Base-by-base conservation (phyloP, 1,284 basidiomycete species). In the Exobasidium cylindrosporum region DNA sequence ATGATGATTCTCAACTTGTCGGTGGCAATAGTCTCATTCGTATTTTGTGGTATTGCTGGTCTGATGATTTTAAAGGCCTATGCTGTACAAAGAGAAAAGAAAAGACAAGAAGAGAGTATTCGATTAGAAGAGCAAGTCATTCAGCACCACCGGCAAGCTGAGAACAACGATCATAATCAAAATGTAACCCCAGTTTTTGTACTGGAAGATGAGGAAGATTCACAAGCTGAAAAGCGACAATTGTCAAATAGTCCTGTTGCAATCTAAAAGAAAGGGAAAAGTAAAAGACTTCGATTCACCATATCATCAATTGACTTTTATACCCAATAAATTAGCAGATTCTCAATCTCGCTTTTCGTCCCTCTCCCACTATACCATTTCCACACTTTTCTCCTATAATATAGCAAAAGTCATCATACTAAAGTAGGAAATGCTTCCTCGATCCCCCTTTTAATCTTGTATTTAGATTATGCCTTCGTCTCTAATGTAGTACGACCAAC, bases 1-100 rank as follows among this genome's bases (percentile, higher is more conserved):
- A 82, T 82, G 81, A 74, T 72, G 21, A 68, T 77, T n/a, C 62
- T 73, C 57, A 76, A 76, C 32, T 61, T 77, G 23, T 72, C 68
- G 10, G 68, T 78, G 11, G 76, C 76, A 0, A 46, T 76, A 24
- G 67, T 77, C 17, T 66, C 64, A 10, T 61, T 78, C 31, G 50
- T 76, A 23, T 78, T 78, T 57, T 70, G 63, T 57, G 70, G 69
- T 65, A 72, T 66, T 1, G 73, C 69, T 24, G 65, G 31, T 13
- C 52, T 78, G 43, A 68, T 77, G 66, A 59, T 75, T 53, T 50
- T 77, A 61, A 78, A 78, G 62, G 75, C 70, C 0, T 74, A 68
- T 68, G 74, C 75, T 24, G 62, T 73, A 13, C 45, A 63, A 14
- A 62, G 69, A 50, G 70, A 76, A 40, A 17, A 47, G 14, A 50